Evolutionary conservation across 2,329 filamentous ascomycete species (phyloP).

Genomic region (Nothophaeocryptopus gaeumannii): DNA sequence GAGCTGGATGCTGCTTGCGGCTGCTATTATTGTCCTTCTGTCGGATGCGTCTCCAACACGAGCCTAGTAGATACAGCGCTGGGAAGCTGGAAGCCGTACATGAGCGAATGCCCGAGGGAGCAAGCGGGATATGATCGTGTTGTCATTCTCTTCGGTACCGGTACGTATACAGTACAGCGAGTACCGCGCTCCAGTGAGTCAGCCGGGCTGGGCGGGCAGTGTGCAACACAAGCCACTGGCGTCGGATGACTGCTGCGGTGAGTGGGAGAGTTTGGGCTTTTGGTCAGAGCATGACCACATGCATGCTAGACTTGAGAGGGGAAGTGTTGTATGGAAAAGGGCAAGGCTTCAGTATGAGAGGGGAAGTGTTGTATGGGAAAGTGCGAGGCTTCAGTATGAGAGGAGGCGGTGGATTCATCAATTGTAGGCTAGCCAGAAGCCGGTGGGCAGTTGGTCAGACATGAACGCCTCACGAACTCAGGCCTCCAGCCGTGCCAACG

Average conservation of each 20-base stretch:
- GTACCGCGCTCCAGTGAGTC: too few species aligned
- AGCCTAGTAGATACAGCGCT: constrained; percentile 5
- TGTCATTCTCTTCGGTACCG: background rate
- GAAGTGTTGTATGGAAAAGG: too few species aligned
- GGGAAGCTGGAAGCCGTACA: constrained; percentile 3
- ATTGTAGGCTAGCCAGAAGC: too few species aligned
- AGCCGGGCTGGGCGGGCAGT: background rate
- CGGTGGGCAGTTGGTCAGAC: too few species aligned
- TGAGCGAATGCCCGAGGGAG: background rate
- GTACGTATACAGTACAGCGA: background rate
- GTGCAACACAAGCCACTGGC: constrained; percentile 5
- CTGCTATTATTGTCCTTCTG: constrained; percentile 5
- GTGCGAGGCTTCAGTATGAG: too few species aligned
- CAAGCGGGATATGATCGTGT: background rate
- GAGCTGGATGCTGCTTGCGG: background rate
- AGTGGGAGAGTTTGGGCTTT: constrained; percentile 9
- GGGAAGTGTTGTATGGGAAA: too few species aligned
- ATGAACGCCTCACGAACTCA: too few species aligned
- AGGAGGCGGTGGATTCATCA: too few species aligned
- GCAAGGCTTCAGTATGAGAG: too few species aligned
- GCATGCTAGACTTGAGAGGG: background rate
- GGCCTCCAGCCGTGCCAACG: too few species aligned
- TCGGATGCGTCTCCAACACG: constrained; percentile 9
- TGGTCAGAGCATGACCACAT: constrained; percentile 9
- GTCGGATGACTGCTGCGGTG: background rate